Evolutionary conservation across 345 rosid genomes (phyloP).

Genomic region (Acer yangbiense): DNA sequence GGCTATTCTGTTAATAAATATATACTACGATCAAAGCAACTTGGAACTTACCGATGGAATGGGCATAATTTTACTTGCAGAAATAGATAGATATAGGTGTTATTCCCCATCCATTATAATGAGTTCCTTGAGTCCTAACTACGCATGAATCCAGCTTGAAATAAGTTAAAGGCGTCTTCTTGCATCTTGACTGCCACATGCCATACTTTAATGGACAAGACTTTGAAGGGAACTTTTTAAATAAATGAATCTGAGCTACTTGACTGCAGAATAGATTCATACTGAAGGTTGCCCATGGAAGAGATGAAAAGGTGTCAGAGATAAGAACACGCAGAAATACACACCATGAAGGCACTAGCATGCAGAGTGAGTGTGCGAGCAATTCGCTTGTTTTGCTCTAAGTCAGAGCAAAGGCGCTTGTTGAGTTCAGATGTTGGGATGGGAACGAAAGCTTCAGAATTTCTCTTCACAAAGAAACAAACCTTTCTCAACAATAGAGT

Average conservation of each 20-base stretch:
- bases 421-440: slow-evolving; percentile 42
- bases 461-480: too few relatives aligned
- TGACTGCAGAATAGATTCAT: slow-evolving; percentile 47
- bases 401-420: slow-evolving; percentile 73
- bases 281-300: slow-evolving; percentile 3
- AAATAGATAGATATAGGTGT: slow-evolving; percentile 87
- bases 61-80: slow-evolving; percentile 83
- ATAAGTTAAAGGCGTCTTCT: slow-evolving; percentile 80
- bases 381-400: slow-evolving; percentile 80
- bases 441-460: too few relatives aligned
- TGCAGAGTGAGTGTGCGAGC: slow-evolving; percentile 75
- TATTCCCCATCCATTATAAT: slow-evolving; percentile 65
- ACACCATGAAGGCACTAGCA: slow-evolving; percentile 71
- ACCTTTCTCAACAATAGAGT: too few relatives aligned
- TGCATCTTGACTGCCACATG: slow-evolving; percentile 56
- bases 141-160: slow-evolving; percentile 69
- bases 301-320: slow-evolving; percentile 6
- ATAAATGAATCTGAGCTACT: slow-evolving; percentile 53
- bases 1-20: neutral
- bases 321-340: neutral
- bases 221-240: slow-evolving; percentile 83
- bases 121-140: slow-evolving; percentile 50
- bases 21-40: slow-evolving; percentile 3
- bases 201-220: slow-evolving; percentile 92
- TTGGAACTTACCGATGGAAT: slow-evolving; percentile 70